Conservation (phyloP, 2,329 filamentous ascomycete species). For the Cytospora piceicola region DNA sequence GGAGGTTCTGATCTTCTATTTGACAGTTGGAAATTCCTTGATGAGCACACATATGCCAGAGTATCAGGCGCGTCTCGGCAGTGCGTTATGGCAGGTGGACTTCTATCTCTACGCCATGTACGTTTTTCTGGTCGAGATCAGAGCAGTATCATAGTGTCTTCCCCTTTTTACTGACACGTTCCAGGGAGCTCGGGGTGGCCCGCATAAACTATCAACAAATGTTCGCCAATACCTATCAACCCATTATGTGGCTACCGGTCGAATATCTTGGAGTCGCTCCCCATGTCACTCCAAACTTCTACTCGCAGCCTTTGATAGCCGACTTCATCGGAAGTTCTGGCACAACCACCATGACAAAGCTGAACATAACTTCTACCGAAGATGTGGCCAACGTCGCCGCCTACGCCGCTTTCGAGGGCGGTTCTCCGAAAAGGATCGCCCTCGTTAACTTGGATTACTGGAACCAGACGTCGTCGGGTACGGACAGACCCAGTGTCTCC, state of each 20-base stretch:
- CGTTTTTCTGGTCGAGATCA: neutral
- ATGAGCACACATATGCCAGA: constrained; percentile 36
- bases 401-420: constrained; percentile 39
- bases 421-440: constrained; percentile 36
- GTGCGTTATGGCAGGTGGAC: constrained; percentile 43
- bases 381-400: constrained; percentile 34
- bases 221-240: constrained; percentile 32
- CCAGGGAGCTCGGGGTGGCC: constrained; percentile 36
- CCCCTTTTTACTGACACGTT: neutral
- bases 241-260: constrained; percentile 39
- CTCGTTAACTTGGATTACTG: constrained; percentile 42
- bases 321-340: constrained; percentile 41
- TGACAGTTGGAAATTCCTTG: constrained; percentile 40
- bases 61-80: constrained; percentile 41
- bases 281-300: constrained; percentile 43
- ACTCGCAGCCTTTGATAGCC: constrained; percentile 42
- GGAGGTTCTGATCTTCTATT: neutral
- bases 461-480: constrained; percentile 38
- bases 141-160: neutral
- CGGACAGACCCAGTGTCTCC: constrained; percentile 32
- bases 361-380: constrained; percentile 26
- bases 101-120: constrained; percentile 41
- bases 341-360: constrained; percentile 35
- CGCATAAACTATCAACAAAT: constrained; percentile 44
- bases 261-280: constrained; percentile 37